Evolutionary conservation across 2,329 filamentous ascomycete species (phyloP).

Genomic region (Sarocladium brachiariae): DNA sequence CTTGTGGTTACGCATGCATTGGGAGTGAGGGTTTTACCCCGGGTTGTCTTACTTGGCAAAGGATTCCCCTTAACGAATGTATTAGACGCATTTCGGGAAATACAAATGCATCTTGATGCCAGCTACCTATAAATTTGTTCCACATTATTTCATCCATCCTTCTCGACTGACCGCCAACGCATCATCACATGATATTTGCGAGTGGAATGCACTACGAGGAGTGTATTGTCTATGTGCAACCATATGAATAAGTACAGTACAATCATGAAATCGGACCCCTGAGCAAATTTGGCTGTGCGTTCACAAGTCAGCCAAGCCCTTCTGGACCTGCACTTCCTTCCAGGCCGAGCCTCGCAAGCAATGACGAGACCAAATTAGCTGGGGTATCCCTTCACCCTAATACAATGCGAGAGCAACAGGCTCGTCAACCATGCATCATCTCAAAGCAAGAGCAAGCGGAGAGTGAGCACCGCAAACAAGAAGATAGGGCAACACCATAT

Average conservation of each 20-base stretch:
- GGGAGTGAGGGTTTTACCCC: slow-evolving; percentile 29
- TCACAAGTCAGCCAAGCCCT: background rate
- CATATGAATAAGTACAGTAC: slow-evolving; percentile 6
- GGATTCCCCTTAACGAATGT: slow-evolving; percentile 26
- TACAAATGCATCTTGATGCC: slow-evolving; percentile 24
- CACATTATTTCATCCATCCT: too few species aligned
- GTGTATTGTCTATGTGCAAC: slow-evolving; percentile 10
- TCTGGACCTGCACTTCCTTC: slow-evolving; percentile 18
- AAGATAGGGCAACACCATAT: slow-evolving; percentile 1
- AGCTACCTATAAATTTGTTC: background rate
- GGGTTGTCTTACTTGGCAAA: slow-evolving; percentile 5
- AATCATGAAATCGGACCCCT: background rate
- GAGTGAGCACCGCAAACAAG: background rate
- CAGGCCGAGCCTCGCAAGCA: background rate
- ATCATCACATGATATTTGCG: background rate
- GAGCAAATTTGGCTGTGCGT: background rate
- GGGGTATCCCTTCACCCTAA: background rate
- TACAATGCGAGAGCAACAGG: background rate
- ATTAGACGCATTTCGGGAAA: slow-evolving; percentile 30
- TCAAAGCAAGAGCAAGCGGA: background rate
- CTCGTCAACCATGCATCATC: background rate
- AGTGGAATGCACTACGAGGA: background rate
- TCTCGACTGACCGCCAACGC: too few species aligned
- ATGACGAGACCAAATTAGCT: background rate
- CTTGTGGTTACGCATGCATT: slow-evolving; percentile 34